phyloP scores from a whole-genome alignment of 495 filamentous ascomycete species.

The Hypoxylon cercidicola region DNA sequence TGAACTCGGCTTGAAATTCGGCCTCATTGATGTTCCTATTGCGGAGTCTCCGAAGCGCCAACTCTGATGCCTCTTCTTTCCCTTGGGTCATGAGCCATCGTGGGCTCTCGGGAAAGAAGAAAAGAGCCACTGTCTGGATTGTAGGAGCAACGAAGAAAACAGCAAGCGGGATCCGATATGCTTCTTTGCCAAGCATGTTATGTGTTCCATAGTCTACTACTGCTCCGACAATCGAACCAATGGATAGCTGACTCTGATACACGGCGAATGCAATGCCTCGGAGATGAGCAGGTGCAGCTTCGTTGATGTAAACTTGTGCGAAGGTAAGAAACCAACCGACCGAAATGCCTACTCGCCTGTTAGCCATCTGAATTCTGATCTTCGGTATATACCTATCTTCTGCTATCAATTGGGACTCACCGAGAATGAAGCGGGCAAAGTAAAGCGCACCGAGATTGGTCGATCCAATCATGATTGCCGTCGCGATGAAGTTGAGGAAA shows the following conservation, averaged over 20 bases:
- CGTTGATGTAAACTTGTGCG: conserved; percentile 63
- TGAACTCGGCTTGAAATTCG: conserved; percentile 57
- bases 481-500: conserved; percentile 54
- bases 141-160: conserved; percentile 62
- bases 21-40: conserved; percentile 48
- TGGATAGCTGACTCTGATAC: conserved; percentile 51
- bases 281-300: conserved; percentile 52
- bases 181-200: conserved; percentile 48
- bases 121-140: conserved; percentile 56
- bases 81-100: conserved; percentile 65
- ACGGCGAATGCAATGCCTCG: conserved; percentile 57
- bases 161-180: conserved; percentile 64
- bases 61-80: conserved; percentile 54
- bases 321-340: conserved; percentile 64
- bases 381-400: background rate
- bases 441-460: conserved; percentile 59
- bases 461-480: conserved; percentile 61
- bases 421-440: conserved; percentile 59
- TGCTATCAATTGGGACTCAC: conserved; percentile 23
- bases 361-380: background rate
- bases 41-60: conserved; percentile 54
- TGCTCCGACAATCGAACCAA: conserved; percentile 62
- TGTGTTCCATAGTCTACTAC: conserved; percentile 65
- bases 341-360: conserved; percentile 50
- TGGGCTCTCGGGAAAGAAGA: conserved; percentile 66